These are phyloP conservation scores for Fusarium luffae DNA, from an alignment of 2,329 filamentous ascomycete species.

Conservation along the genomic window DNA sequence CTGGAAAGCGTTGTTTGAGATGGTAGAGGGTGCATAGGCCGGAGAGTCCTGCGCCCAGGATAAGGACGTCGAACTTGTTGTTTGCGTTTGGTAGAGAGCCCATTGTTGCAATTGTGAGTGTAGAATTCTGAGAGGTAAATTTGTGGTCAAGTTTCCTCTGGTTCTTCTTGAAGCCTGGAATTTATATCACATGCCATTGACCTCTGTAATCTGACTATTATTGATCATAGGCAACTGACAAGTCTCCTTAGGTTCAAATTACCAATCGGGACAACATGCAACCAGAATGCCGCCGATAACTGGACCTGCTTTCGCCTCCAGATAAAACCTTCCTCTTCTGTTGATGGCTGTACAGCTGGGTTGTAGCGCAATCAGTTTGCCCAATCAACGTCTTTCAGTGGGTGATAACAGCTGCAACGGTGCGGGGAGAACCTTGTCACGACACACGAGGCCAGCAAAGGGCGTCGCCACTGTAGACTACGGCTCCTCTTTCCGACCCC, in stretches of 20 bases:
- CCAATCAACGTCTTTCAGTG: background rate
- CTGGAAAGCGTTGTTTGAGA: slow-evolving; percentile 49
- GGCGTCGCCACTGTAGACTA: background rate
- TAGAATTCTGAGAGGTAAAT: background rate
- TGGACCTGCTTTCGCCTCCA: background rate
- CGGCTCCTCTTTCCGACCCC: background rate
- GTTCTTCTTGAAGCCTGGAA: background rate
- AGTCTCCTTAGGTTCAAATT: background rate
- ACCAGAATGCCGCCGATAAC: background rate
- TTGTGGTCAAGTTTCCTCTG: fast-evolving
- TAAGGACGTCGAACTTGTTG: slow-evolving; percentile 33
- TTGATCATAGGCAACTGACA: background rate
- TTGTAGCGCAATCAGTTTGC: background rate
- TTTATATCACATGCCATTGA: background rate
- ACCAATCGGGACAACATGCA: fast-evolving
- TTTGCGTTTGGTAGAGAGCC: slow-evolving; percentile 24
- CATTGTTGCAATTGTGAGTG: slow-evolving; percentile 4
- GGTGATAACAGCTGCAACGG: background rate
- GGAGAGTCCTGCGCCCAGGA: slow-evolving; percentile 46
- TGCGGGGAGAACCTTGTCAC: slow-evolving; percentile 6
- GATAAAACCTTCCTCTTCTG: slow-evolving; percentile 32
- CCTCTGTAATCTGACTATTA: background rate
- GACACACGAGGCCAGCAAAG: background rate
- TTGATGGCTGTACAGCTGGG: background rate
- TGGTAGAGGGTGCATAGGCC: slow-evolving; percentile 56